Base-by-base conservation (phyloP, 495 filamentous ascomycete genomes). In the Penicillium cinerascens region DNA sequence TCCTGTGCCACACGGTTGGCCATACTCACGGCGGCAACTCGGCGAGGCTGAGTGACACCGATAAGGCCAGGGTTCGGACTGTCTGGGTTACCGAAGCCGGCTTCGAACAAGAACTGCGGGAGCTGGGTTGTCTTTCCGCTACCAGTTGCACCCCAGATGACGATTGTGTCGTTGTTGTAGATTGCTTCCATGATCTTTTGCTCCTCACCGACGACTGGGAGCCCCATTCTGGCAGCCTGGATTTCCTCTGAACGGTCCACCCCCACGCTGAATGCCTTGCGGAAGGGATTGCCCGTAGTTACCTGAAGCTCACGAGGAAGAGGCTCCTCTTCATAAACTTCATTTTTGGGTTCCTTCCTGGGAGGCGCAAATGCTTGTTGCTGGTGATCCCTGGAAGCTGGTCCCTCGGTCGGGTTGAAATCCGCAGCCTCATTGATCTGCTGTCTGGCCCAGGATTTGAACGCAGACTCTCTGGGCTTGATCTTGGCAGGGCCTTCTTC, bases 151-250 rank as follows among this genome's bases (percentile, higher is more conserved):
- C 95, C 93, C 70, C 91, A 97, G n/a, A 98, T 84, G 16, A 98
- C 87, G 0, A 96, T 86, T 0, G 85, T 80, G 41, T 90, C 76
- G 66, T 95, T 88, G 61, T 92, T 89, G 64, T 95, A 83, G 16
- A 97, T 91, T 3, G 92, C 91, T 74, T 98, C 93, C 93, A 98
- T 98, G 20, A 98, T 95, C 59, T 87, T 91, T 60, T 97, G 93
- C 63, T 98, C 93, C 62, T 97, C 93, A 1, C 88, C 87, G 23
- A 96, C 91, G 4, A 98, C 86, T 0, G 93, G 93, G 26, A 98
- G 75, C 20, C 85, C 80, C n/a, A 91, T 72, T 33, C 93, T 86
- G 8, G 82, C 80, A 33, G 79, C 78, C 63, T 96, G 89, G 15
- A 97, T 88, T 3, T 87, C 85, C 9, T 80, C 70, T 15, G 81